Base-by-base conservation (phyloP, 2,329 filamentous ascomycete species). In the Monosporascus sp. region DNA sequence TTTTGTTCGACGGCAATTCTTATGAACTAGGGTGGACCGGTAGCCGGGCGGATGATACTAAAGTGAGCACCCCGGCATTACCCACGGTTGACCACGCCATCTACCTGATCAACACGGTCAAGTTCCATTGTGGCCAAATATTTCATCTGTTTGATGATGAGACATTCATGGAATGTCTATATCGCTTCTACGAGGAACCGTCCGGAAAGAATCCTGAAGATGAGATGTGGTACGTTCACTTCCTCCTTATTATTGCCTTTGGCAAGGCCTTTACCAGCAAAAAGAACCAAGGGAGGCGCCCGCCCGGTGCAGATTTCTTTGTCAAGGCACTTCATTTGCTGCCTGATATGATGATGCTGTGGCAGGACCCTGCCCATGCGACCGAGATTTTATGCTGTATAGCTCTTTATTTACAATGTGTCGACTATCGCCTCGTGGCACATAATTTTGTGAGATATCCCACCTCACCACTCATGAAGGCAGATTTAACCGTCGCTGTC, bases 101-200 rank as follows among this genome's bases (percentile, higher is more conserved):
- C 4, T 82, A 77, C 52, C 63, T 83, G 3, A 76, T 82, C 66
- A 81, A 80, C 55, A 75, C 77, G 0, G 78, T 82, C 53, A 81
- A 82, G 52, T 83, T 82, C 44, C 77, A 81, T 54, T 80, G 78
- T 52, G 74, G 75, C 3, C 79, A 80, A 31, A 61, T 82, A 3
- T 79, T 80, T 24, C 78, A 81, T 48, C 65, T 83, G 2, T 80
- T 82, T 44, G 78, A 83, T 24, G 79, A 82, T 48, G 69, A 73
- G 11, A 70, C 68, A 0, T 83, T 82, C 52, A 79, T 79, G 72
- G 59, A 58, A 5, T 66, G 69, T 4, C 63, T 78, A 8, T 66
- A 70, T 38, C 60, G 64, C 2, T 78, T 77, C 56, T 73, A 78
- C 53, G 64, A 69, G 1, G 64, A 67, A 20, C 61, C 64, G 2